Conservation (phyloP, 2,329 filamentous ascomycete species). For the Ceratocystis colombiana region DNA sequence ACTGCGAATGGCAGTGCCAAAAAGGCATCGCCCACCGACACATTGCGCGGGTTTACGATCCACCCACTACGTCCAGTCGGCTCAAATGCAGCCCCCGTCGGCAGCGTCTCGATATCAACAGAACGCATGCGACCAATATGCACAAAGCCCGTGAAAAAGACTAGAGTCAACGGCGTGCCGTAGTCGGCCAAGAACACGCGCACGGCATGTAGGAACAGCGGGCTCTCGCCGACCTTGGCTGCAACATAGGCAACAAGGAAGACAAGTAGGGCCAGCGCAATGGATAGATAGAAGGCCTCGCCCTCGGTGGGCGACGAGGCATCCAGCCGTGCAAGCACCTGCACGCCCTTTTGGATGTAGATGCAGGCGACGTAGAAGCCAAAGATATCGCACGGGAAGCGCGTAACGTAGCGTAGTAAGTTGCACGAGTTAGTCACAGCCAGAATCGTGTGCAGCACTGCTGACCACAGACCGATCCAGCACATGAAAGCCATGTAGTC, state of each 20-base stretch:
- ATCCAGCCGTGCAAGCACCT: slow-evolving; percentile 65
- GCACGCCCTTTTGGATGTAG: slow-evolving; percentile 82
- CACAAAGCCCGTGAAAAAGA: slow-evolving; percentile 86
- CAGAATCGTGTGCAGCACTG: slow-evolving; percentile 74
- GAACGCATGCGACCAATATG: slow-evolving; percentile 73
- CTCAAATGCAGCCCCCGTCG: slow-evolving; percentile 66
- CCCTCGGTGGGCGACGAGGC: background rate
- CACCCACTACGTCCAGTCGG: slow-evolving; percentile 64
- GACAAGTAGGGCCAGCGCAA: slow-evolving; percentile 66
- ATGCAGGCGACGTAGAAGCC: slow-evolving; percentile 90
- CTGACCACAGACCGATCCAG: slow-evolving; percentile 82
- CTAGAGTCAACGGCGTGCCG: slow-evolving; percentile 67
- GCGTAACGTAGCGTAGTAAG: slow-evolving; percentile 75
- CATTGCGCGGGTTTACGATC: slow-evolving; percentile 74
- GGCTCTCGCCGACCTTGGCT: slow-evolving; percentile 58
- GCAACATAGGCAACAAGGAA: slow-evolving; percentile 67
- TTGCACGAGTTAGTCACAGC: slow-evolving; percentile 82
- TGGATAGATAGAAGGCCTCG: slow-evolving; percentile 65
- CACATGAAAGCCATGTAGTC: slow-evolving; percentile 86
- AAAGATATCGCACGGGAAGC: slow-evolving; percentile 88
- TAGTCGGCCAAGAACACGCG: slow-evolving; percentile 84
- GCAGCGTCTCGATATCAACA: slow-evolving; percentile 59
- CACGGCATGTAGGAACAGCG: slow-evolving; percentile 62
- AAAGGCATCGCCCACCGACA: slow-evolving; percentile 63
- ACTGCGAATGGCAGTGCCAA: slow-evolving; percentile 79